A percentile compares a stretch with the other conserved stretches of the same genome.
phyloP scores from a whole-genome alignment of 2,329 filamentous ascomycete genomes.

The Aspergillus glaucus region DNA sequence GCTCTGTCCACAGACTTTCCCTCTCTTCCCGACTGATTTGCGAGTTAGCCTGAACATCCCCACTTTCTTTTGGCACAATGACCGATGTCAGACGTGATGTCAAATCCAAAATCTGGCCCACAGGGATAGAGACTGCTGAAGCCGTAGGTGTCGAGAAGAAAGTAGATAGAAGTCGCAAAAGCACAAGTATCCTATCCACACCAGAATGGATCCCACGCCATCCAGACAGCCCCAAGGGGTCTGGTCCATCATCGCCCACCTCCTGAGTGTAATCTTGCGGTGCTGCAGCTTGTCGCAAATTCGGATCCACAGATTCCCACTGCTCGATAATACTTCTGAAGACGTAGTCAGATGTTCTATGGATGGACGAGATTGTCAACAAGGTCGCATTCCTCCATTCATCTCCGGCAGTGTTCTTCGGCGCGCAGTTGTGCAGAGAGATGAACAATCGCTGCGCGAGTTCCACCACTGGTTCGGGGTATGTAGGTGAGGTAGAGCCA shows the following conservation, averaged over 20 bases:
- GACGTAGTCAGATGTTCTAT: slow-evolving; percentile 66
- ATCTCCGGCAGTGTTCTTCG: slow-evolving; percentile 68
- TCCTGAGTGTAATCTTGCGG: slow-evolving; percentile 30
- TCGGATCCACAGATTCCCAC: slow-evolving; percentile 63
- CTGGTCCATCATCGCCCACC: slow-evolving; percentile 32
- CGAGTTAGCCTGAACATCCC: slow-evolving; percentile 57
- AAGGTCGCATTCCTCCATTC: slow-evolving; percentile 70
- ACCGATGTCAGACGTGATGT: slow-evolving; percentile 65
- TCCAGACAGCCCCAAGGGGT: slow-evolving; percentile 49
- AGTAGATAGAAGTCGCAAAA: slow-evolving; percentile 60
- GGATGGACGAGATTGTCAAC: slow-evolving; percentile 57
- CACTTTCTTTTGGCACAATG: slow-evolving; percentile 43
- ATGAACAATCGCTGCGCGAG: slow-evolving; percentile 61
- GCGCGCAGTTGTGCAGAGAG: slow-evolving; percentile 70
- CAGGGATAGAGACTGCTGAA: slow-evolving; percentile 57
- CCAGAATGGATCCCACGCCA: slow-evolving; percentile 76
- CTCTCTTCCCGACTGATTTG: slow-evolving; percentile 74
- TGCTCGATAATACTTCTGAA: slow-evolving; percentile 75
- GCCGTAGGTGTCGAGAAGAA: slow-evolving; percentile 61
- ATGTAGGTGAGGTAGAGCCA: slow-evolving; percentile 52
- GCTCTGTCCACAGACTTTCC: slow-evolving; percentile 65
- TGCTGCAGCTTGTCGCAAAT: slow-evolving; percentile 24
- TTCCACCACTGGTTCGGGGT: slow-evolving; percentile 49
- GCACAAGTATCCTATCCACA: slow-evolving; percentile 58
- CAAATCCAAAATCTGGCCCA: slow-evolving; percentile 63